Evolutionary conservation across 169 alveolate species (phyloP).

Genomic region (Fabrea salina): DNA sequence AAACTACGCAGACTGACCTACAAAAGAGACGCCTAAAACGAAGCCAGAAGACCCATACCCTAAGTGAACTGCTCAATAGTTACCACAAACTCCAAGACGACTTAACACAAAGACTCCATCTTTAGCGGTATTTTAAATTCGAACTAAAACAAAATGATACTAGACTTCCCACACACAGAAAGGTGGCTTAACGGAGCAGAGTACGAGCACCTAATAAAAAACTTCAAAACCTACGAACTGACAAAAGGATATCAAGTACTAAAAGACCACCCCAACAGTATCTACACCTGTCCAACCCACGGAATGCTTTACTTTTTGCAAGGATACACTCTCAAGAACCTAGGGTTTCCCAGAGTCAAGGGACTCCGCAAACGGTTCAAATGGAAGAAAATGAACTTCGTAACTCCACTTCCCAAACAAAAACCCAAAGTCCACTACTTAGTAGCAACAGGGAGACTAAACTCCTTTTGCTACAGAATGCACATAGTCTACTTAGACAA

Average conservation of each 20-base stretch:
- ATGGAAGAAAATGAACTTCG: constrained; percentile 76
- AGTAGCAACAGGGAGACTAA: constrained; percentile 60
- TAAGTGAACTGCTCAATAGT: too few species aligned
- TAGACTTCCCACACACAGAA: constrained; percentile 52
- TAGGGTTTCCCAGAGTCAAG: constrained; percentile 67
- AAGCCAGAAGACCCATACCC: too few species aligned
- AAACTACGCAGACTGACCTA: too few species aligned
- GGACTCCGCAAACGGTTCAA: constrained; percentile 49
- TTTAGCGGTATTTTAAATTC: too few species aligned
- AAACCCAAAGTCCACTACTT: constrained; percentile 62
- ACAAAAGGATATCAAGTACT: constrained; percentile 33
- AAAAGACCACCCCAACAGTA: constrained; percentile 54
- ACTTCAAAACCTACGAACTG: constrained; percentile 44
- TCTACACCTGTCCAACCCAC: constrained; percentile 57
- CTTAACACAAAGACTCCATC: too few species aligned
- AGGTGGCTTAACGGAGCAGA: constrained; percentile 71
- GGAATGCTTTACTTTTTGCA: constrained; percentile 63
- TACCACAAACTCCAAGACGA: too few species aligned
- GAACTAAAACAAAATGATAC: too few species aligned
- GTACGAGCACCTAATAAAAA: constrained; percentile 51
- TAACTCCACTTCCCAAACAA: constrained; percentile 68
- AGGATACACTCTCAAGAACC: constrained; percentile 56
- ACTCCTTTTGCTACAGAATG: constrained; percentile 52
- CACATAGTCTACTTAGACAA: constrained; percentile 50
- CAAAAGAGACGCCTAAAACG: too few species aligned